Evolutionary conservation across 345 rosid genomes (phyloP).

Genomic region (Rhizophora mangle): DNA sequence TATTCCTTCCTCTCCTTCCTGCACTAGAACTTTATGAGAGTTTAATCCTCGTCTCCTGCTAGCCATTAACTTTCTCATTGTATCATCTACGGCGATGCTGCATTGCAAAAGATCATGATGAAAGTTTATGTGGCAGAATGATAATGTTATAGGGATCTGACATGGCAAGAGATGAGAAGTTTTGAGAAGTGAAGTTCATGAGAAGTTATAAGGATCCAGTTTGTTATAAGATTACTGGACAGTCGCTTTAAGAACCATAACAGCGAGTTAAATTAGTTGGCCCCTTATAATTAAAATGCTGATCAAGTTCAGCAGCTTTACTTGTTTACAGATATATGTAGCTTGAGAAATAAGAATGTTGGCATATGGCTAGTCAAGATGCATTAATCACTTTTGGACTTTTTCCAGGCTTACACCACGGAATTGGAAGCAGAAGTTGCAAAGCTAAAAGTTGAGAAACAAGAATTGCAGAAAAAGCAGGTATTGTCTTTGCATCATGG

Average conservation of each 20-base stretch:
- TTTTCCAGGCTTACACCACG: conserved; percentile 78
- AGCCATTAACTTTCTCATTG: conserved; percentile 28
- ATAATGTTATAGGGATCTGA: conserved; percentile 35
- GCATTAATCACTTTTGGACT: conserved; percentile 13
- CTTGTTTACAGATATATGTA: neutral
- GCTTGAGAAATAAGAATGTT: conserved; percentile 1
- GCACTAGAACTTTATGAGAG: no score
- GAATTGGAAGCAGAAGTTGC: conserved; percentile 95
- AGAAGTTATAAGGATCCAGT: conserved; percentile 33
- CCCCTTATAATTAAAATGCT: neutral
- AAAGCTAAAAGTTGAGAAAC: conserved; percentile 76
- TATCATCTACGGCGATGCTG: conserved; percentile 31
- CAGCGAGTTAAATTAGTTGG: conserved; percentile 14
- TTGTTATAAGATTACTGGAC: conserved; percentile 29
- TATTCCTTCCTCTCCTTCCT: no score
- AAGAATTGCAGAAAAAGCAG: conserved; percentile 70
- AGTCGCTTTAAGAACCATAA: conserved; percentile 21
- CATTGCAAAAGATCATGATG: conserved; percentile 33
- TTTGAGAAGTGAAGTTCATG: conserved; percentile 40
- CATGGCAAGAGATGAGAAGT: conserved; percentile 36
- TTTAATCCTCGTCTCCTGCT: neutral
- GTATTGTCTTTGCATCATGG: conserved; percentile 27
- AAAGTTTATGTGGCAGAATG: conserved; percentile 35
- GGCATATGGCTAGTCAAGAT: neutral
- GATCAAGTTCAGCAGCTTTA: neutral